Evolutionary conservation across 441 rosid genomes (phyloP).

Genomic region (Erysimum pusillum): DNA sequence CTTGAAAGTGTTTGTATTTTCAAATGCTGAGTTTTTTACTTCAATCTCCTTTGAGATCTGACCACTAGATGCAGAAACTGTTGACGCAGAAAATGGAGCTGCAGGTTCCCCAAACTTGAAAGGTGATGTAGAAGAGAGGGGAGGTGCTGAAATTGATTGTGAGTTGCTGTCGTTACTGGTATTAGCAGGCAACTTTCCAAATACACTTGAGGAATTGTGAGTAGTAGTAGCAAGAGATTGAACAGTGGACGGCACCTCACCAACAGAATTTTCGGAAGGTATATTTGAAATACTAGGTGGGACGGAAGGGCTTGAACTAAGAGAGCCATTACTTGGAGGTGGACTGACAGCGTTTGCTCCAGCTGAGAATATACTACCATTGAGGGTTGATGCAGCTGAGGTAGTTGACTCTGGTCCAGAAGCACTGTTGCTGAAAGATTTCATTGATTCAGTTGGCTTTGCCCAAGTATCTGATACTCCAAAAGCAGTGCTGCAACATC

Average conservation of each 20-base stretch:
- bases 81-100: slow-evolving; percentile 50
- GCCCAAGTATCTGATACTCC: slow-evolving; percentile 47
- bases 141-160: slow-evolving; percentile 46
- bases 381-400: slow-evolving; percentile 50
- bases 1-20: slow-evolving; percentile 46
- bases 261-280: slow-evolving; percentile 41
- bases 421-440: slow-evolving; percentile 47
- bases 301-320: slow-evolving; percentile 50
- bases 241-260: slow-evolving; percentile 47
- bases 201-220: slow-evolving; percentile 35
- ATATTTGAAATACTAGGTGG: slow-evolving; percentile 44
- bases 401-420: slow-evolving; percentile 49
- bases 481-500: slow-evolving; percentile 55
- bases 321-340: slow-evolving; percentile 56
- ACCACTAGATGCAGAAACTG: slow-evolving; percentile 45
- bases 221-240: slow-evolving; percentile 44
- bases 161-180: slow-evolving; percentile 39
- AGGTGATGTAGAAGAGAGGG: slow-evolving; percentile 40
- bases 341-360: slow-evolving; percentile 50
- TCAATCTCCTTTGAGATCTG: slow-evolving; percentile 53
- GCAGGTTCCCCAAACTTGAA: slow-evolving; percentile 58
- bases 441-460: slow-evolving; percentile 56
- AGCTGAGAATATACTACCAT: slow-evolving; percentile 56
- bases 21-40: slow-evolving; percentile 49
- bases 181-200: slow-evolving; percentile 37